Conservation (phyloP, 805 yeast species). For the Ogataea wickerhamii region DNA sequence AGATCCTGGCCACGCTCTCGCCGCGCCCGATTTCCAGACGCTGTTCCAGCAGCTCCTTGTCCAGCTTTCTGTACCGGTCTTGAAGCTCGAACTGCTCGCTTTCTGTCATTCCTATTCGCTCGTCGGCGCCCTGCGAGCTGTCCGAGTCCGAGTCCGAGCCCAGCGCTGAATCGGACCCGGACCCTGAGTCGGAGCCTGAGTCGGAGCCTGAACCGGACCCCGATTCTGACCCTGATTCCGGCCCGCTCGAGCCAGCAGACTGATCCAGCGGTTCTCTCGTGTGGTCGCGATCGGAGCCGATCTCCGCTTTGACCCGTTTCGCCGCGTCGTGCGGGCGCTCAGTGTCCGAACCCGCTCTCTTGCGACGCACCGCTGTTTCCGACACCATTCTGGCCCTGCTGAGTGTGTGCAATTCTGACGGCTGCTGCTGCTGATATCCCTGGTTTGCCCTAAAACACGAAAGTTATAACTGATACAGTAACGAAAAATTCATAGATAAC, state of each 20-base stretch:
- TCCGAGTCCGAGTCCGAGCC: not conserved
- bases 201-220: not conserved
- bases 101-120: constrained; percentile 19
- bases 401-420: too few species aligned
- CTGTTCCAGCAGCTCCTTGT: constrained; percentile 28
- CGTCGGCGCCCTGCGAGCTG: not conserved
- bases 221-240: not conserved
- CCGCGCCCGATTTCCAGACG: constrained; percentile 54
- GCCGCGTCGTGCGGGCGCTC: not conserved
- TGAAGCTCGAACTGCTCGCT: constrained; percentile 25
- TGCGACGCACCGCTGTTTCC: not conserved
- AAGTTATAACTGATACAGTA: too few species aligned
- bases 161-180: not conserved
- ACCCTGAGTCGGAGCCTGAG: not conserved
- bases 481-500: too few species aligned
- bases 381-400: not conserved
- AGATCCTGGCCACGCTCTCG: constrained; percentile 51
- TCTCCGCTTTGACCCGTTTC: not conserved
- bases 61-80: constrained; percentile 24
- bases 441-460: too few species aligned
- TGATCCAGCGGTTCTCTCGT: not conserved
- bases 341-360: constrained; percentile 1
- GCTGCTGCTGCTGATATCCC: too few species aligned
- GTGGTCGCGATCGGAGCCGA: not conserved
- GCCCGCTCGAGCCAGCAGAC: not conserved